Evolutionary conservation across 2,329 filamentous ascomycete species (phyloP).

Genomic region (Fusarium duplospermum): DNA sequence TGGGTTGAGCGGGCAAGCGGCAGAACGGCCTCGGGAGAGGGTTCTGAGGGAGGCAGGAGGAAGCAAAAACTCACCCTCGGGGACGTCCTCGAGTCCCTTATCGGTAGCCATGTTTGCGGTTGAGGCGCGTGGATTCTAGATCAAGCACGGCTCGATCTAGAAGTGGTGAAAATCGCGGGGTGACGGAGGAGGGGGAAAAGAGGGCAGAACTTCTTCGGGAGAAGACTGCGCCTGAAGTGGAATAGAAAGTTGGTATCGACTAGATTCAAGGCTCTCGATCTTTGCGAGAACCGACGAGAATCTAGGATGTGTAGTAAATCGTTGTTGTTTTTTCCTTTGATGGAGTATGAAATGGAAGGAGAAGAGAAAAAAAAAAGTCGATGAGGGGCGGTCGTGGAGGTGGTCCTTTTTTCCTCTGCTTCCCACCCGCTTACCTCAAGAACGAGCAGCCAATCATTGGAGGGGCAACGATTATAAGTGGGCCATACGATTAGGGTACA

Average conservation of each 20-base stretch:
- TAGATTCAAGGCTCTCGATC: conserved; percentile 62
- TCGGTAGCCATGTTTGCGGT: conserved; percentile 98
- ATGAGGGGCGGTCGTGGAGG: conserved; percentile 53
- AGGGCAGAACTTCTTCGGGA: conserved; percentile 50
- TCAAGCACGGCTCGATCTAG: conserved; percentile 85
- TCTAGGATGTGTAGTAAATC: conserved; percentile 55
- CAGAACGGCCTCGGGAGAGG: conserved; percentile 12
- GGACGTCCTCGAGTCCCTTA: conserved; percentile 98
- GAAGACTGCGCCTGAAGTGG: conserved; percentile 50
- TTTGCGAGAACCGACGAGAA: conserved; percentile 54
- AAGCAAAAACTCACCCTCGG: conserved; percentile 78
- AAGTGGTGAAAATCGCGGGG: conserved; percentile 56
- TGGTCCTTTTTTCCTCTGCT: conserved; percentile 51
- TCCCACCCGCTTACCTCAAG: conserved; percentile 47
- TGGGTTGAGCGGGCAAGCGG: conserved; percentile 25
- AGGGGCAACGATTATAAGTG: conserved; percentile 23
- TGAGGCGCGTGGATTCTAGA: conserved; percentile 67
- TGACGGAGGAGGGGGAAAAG: conserved; percentile 49
- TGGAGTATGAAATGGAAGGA: conserved; percentile 47
- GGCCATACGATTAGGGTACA: conserved; percentile 45
- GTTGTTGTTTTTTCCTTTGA: conserved; percentile 47
- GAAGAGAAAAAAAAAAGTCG: conserved; percentile 55
- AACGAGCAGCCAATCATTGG: conserved; percentile 39
- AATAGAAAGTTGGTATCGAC: conserved; percentile 49
- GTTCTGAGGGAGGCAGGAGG: conserved; percentile 9